Conservation (phyloP, 1,284 basidiomycete species). For the Laetiporus sulphureus region DNA sequence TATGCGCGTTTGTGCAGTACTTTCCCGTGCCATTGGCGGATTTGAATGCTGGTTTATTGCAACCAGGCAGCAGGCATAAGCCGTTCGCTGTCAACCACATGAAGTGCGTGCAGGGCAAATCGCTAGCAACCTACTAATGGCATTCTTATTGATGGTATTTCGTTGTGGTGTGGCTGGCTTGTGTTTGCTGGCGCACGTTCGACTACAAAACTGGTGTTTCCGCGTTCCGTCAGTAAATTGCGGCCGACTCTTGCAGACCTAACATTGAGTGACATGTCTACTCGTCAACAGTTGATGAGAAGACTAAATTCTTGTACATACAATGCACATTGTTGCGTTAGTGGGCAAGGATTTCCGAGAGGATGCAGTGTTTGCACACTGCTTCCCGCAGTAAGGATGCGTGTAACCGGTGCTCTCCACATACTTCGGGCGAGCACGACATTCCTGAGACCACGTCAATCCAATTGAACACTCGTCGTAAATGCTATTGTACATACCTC, state of each 20-base stretch:
- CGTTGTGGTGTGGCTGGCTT: conserved; percentile 7
- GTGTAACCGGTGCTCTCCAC: conserved; percentile 29
- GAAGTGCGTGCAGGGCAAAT: too few relatives aligned
- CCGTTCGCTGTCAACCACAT: too few relatives aligned
- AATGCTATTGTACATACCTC: conserved; percentile 10
- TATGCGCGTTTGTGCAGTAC: conserved; percentile 43
- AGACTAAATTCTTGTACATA: background rate
- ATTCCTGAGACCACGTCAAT: conserved; percentile 33
- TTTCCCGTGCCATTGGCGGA: conserved; percentile 31
- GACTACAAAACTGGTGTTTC: conserved; percentile 50
- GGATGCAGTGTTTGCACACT: conserved; percentile 21
- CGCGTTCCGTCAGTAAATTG: conserved; percentile 46
- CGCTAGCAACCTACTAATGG: background rate
- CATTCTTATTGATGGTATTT: background rate
- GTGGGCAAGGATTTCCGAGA: background rate
- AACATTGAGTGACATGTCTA: too few relatives aligned
- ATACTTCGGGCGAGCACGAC: conserved; percentile 46
- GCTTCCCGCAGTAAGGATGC: conserved; percentile 32
- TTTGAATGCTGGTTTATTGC: conserved; percentile 36
- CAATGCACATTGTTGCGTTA: background rate
- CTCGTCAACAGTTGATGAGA: too few relatives aligned
- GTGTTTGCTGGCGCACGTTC: conserved; percentile 46
- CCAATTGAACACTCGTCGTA: background rate
- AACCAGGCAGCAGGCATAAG: conserved; percentile 46
- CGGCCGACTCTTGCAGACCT: conserved; percentile 42